Evolutionary conservation across 2,329 filamentous ascomycete species (phyloP), one percentile per base, ranked within the genome.

Genomic region (Orbilia oligospora): DNA sequence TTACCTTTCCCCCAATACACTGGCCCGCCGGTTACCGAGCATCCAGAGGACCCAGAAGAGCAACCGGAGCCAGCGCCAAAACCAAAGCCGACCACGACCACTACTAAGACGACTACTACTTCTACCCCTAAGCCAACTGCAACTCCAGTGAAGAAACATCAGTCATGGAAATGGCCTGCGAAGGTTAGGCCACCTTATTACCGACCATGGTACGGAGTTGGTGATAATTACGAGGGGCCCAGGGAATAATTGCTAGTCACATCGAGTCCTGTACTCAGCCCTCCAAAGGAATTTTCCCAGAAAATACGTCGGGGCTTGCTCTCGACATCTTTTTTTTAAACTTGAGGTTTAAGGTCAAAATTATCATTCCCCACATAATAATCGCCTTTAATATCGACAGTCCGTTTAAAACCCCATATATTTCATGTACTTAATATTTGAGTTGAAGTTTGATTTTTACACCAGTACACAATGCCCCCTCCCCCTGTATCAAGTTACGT

Each of bases 181-280:
- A 61, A 61, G 36, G 56, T 61, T 44, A 16, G 56, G 8, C 56
- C 56, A 61, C 56, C 56, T 8, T 61, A 61, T 6, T 61, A 61
- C 14, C 56, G 44, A 8, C 20, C 56, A 24, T 36, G 33, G 2
- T 61, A 61, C 10, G 56, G 56, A 44, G 36, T 61, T n/a, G 56
- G 12, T 3, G 56, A 20, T 1, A 5, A 36, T n/a, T 41, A 61
- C 10, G n/a, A 44, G 16, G 3, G 8, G 1, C 53, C 53, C 14
- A 41, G 8, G 9, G 36, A 8, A 20, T n/a, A 10, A 22, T 38
- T 16, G 9, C 20, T 14, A 51, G 14, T 24, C n/a, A 8, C 14
- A n/a, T 44, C 36, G 36, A 9, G 12, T 38, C 8, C 4, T 9
- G 6, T 9, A 4, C 2, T 14, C 2, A 10, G 8, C 36, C 36